These are phyloP conservation scores for Colletotrichum liaoningense DNA, from an alignment of 2,329 filamentous ascomycete species.

Conservation along the genomic window DNA sequence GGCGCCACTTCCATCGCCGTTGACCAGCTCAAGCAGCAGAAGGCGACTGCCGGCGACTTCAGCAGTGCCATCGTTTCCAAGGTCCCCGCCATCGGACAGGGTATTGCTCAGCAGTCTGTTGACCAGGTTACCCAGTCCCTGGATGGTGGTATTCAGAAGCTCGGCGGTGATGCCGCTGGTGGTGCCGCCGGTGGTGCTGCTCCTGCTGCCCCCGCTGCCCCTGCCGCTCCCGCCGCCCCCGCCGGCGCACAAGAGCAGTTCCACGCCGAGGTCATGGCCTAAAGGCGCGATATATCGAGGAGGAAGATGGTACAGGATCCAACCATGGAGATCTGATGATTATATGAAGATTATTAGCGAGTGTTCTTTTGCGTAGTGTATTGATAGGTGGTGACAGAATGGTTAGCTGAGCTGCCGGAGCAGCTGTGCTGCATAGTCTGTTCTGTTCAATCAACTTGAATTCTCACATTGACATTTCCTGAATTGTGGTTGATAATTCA, in stretches of 20 bases:
- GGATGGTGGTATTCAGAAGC: slow-evolving; percentile 38
- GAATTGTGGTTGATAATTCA: too few relatives aligned
- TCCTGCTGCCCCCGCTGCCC: slow-evolving; percentile 8
- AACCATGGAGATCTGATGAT: not conserved
- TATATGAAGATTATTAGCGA: slow-evolving; percentile 19
- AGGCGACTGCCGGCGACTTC: slow-evolving; percentile 37
- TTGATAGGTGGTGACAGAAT: slow-evolving; percentile 8
- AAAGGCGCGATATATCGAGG: not conserved
- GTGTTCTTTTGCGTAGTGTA: not conserved
- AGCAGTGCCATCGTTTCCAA: slow-evolving; percentile 42
- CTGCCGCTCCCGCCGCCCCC: slow-evolving; percentile 9
- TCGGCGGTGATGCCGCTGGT: slow-evolving; percentile 21
- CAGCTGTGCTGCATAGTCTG: slow-evolving; percentile 25
- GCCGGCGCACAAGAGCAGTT: slow-evolving; percentile 8
- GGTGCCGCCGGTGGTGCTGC: slow-evolving; percentile 14
- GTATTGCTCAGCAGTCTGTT: slow-evolving; percentile 42
- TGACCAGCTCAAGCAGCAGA: slow-evolving; percentile 40
- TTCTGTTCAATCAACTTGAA: not conserved
- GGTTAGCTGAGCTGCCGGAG: slow-evolving; percentile 31
- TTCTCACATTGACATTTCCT: too few relatives aligned
- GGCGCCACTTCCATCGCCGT: slow-evolving; percentile 41
- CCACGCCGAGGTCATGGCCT: slow-evolving; percentile 29
- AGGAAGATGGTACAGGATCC: not conserved
- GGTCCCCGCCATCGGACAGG: slow-evolving; percentile 42
- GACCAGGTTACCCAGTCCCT: slow-evolving; percentile 40